Evolutionary conservation across 1,284 basidiomycete genomes (phyloP).

Genomic region (Ustanciosporium gigantosporum): DNA sequence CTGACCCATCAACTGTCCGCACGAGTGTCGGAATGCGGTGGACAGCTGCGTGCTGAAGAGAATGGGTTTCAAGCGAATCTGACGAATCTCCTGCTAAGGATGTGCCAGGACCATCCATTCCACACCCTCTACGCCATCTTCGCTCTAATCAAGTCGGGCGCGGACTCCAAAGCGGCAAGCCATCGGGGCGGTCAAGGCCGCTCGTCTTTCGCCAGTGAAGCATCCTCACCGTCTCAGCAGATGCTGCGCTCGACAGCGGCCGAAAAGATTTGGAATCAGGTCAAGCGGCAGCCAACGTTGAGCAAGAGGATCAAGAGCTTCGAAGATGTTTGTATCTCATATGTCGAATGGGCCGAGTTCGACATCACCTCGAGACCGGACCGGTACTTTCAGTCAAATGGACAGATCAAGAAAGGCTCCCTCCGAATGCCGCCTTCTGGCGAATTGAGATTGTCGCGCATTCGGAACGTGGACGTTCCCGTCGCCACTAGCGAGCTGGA

Average conservation of each 20-base stretch:
- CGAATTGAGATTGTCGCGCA: constrained; percentile 21
- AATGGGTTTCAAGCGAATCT: constrained; percentile 69
- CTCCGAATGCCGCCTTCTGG: constrained; percentile 24
- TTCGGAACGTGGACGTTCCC: constrained; percentile 64
- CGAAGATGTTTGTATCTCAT: constrained; percentile 73
- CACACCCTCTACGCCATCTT: constrained; percentile 90
- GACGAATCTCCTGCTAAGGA: constrained; percentile 71
- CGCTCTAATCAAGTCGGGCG: constrained; percentile 63
- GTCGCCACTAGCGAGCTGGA: constrained; percentile 76
- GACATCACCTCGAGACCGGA: constrained; percentile 62
- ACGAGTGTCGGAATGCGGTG: constrained; percentile 66
- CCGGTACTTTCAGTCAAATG: constrained; percentile 24
- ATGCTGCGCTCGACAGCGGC: constrained; percentile 70
- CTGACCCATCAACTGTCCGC: constrained; percentile 90
- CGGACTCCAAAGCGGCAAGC: constrained; percentile 19
- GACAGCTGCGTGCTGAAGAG: background rate
- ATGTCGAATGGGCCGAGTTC: constrained; percentile 77
- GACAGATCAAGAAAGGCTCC: constrained; percentile 28
- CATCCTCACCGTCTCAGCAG: constrained; percentile 14
- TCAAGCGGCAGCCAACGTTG: constrained; percentile 64
- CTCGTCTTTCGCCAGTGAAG: background rate
- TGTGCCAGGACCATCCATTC: constrained; percentile 89
- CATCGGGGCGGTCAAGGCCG: constrained; percentile 11
- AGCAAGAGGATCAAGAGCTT: constrained; percentile 67
- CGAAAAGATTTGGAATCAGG: constrained; percentile 69